phyloP scores from a whole-genome alignment of 2,329 filamentous ascomycete genomes.

The Trichoderma koningiopsis region DNA sequence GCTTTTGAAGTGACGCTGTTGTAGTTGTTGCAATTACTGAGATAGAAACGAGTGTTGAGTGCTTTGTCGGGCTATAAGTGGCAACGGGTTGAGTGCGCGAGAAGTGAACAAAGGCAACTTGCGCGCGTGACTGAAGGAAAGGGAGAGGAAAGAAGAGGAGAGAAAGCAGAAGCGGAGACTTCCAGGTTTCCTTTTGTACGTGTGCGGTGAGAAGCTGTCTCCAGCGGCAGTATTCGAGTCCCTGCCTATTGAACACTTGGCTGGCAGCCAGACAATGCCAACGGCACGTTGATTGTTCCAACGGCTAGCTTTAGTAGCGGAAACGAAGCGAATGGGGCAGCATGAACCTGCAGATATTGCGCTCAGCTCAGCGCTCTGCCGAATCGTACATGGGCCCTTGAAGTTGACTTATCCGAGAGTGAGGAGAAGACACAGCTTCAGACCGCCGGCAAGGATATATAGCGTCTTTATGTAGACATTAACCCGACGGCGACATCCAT shows the following conservation, averaged over 20 bases:
- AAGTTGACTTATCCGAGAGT: background rate
- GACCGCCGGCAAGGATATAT: background rate
- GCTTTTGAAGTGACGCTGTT: background rate
- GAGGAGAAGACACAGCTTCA: background rate
- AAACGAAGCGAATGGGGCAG: background rate
- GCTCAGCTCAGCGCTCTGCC: background rate
- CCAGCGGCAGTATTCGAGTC: constrained; percentile 12
- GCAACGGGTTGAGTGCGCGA: background rate
- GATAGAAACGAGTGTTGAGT: background rate
- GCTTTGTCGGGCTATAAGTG: background rate
- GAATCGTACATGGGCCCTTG: constrained; percentile 1
- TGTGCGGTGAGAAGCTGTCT: constrained; percentile 18
- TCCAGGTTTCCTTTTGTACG: background rate
- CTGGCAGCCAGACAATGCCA: background rate
- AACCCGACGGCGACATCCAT: background rate
- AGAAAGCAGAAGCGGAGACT: background rate
- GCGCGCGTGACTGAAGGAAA: background rate
- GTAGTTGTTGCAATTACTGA: background rate
- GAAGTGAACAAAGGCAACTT: background rate
- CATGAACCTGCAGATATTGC: background rate
- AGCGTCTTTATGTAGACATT: background rate
- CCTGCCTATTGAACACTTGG: background rate
- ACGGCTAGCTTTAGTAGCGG: background rate
- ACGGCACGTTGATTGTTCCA: no score
- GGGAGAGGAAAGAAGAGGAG: background rate